Base-by-base conservation (phyloP, 2,329 filamentous ascomycete species). In the Botrytis squamosa region DNA sequence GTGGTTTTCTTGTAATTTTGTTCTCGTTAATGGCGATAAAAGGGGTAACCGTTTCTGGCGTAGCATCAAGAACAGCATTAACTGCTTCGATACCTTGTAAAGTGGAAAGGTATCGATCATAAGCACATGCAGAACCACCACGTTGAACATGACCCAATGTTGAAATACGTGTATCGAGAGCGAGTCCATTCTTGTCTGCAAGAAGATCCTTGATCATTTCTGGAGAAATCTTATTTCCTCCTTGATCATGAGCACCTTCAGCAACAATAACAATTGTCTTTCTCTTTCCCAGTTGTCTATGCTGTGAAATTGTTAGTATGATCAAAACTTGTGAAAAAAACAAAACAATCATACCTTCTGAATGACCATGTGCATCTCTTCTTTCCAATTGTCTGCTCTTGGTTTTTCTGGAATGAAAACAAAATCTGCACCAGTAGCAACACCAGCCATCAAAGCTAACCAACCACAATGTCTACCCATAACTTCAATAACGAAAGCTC, bases 401-500 rank as follows among this genome's bases (percentile, higher is more conserved):
- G 96, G 96, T 82, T 95, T 94, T 84, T 99, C 96, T 0, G 96
- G 96, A 77, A 98, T 95, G 83, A 99, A 98, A 79, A 98, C 89
- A 84, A 97, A 99, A 83, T 99, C 96, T 25, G 96, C 95, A 68
- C 95, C 96, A 0, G 94, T 97, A 74, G 93, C 95, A 74, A 99
- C 95, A 80, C 95, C 95, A 22, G 95, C 92, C 92, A 98, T 98
- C 75, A 99, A 88, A 59, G 96, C 96, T 75, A 99, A 87, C 96
- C 96, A 99, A 76, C 96, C 96, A 82, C 96, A 99, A 84, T 99
- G 95, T 74, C 96, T 89, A 68, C 96, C 96, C 96, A 99, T 99
- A 80, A 99, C 96, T 83, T 98, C 96, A 76, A 99, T 93, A 73
- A 99, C 95, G 83, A 99, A 99, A 57, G 96, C 96, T 79, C 96